Percentiles rank a stretch among this genome's conserved stretches.
Conservation (phyloP, 106 monocot species). For the Triglochin maritima region DNA sequence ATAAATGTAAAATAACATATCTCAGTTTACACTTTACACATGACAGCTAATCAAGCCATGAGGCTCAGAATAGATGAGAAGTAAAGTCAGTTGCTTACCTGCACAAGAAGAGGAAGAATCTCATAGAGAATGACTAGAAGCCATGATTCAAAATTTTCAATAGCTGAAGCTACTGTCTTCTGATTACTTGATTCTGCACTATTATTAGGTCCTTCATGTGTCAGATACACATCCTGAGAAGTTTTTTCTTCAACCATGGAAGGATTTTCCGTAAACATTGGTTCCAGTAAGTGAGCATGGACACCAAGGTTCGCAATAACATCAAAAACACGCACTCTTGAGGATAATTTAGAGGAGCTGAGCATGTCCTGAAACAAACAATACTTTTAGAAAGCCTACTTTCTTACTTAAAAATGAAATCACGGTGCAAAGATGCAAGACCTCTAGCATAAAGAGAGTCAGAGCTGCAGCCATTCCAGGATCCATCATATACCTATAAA, state of each 20-base stretch:
- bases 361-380: conserved; percentile 62
- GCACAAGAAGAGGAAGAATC: conserved; percentile 78
- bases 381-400: conserved; percentile 7
- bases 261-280: conserved; percentile 56
- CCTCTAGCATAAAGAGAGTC: conserved; percentile 90
- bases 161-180: conserved; percentile 40
- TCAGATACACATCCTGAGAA: conserved; percentile 30
- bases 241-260: conserved; percentile 40
- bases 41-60: too few relatives aligned
- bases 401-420: neutral
- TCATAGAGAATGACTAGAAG: conserved; percentile 77
- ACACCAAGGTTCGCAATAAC: conserved; percentile 84
- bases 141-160: conserved; percentile 92
- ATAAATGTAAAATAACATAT: too few relatives aligned
- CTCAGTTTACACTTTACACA: too few relatives aligned
- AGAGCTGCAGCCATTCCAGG: conserved; percentile 64
- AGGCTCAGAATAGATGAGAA: too few relatives aligned
- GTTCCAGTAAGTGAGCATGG: conserved; percentile 94
- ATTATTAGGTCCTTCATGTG: conserved; percentile 19
- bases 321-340: conserved; percentile 80
- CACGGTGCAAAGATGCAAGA: conserved; percentile 18
- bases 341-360: conserved; percentile 43
- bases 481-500: conserved; percentile 94
- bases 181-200: conserved; percentile 24
- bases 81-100: conserved; percentile 33